Base-by-base conservation (phyloP, 176 grass and related monocot species). In the barley (Hordeum vulgare) region DNA sequence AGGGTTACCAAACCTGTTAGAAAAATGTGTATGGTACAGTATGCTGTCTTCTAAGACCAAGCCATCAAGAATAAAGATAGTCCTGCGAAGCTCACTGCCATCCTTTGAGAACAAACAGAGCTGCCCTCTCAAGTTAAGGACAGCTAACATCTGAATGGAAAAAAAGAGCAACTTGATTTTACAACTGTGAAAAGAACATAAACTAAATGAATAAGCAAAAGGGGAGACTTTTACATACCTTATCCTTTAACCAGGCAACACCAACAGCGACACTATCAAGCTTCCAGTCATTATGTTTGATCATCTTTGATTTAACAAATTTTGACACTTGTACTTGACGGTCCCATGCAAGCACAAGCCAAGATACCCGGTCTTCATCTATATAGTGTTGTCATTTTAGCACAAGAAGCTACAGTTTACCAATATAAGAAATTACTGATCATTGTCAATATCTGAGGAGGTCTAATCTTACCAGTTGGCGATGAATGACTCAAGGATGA, bases 321-420 rank as follows among this genome's bases (percentile, higher is more conserved):
- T 90, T 93, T 84, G 91, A 51, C 35, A 98, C 90, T 90, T 98
- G 93, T 63, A 98, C 85, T 70, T 68, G 88, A 29, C 89, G 96
- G 64, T 95, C 96, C 93, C 96, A 98, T 80, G 89, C 90, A 79
- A 98, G 94, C 53, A 89, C 93, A 77, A 98, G 85, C 93, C 92
- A 98, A 57, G 96, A 90, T 80, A 90, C 28, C 78, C 78, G 90
- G 39, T 93, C 93, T 83, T 92, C 91, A 83, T 90, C 96, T 98
- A 84, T 61, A 87, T 61, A 87, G 47, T 77, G 59, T 80, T 76
- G 64, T 71, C 63, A 80, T 21, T 83, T 84, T 83, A 58, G 69
- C 72, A 49, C 88, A 83, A 58, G 61, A 64, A 71, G 81, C 61
- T 75, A 45, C 12, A 47, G 5, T 47, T 47, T 47, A 47, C 13